phyloP scores from a whole-genome alignment of 2,329 filamentous ascomycete species.

The Bipolaris oryzae region DNA sequence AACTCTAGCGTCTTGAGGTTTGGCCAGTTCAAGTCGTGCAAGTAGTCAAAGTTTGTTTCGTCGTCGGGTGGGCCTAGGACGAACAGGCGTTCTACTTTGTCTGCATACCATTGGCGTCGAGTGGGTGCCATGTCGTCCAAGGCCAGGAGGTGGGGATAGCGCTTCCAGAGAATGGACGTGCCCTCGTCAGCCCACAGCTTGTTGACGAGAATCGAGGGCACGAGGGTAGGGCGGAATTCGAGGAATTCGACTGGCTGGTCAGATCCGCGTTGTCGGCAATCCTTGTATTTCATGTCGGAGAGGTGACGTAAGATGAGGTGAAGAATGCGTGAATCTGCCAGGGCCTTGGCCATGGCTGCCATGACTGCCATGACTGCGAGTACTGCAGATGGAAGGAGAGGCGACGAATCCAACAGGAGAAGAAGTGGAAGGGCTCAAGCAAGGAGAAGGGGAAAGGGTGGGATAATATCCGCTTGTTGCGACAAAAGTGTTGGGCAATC shows the following conservation, averaged over 20 bases:
- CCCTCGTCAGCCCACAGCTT: constrained; percentile 43
- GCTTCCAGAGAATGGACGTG: constrained; percentile 40
- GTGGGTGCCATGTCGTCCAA: constrained; percentile 28
- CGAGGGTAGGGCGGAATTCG: constrained; percentile 42
- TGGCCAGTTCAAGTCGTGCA: constrained; percentile 38
- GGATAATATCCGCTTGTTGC: constrained; percentile 2
- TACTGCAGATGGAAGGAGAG: constrained; percentile 12
- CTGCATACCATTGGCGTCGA: constrained; percentile 40
- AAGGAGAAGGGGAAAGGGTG: constrained; percentile 2
- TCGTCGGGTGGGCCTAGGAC: constrained; percentile 24
- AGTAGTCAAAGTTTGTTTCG: constrained; percentile 27
- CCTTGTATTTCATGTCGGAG: constrained; percentile 41
- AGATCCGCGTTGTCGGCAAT: constrained; percentile 38
- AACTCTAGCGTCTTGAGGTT: constrained; percentile 37
- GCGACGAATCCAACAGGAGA: constrained; percentile 4
- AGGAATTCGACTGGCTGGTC: constrained; percentile 43
- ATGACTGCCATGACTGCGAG: constrained; percentile 36
- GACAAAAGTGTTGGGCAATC: constrained; percentile 11
- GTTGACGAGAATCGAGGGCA: constrained; percentile 41
- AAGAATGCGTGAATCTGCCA: constrained; percentile 35
- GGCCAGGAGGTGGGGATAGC: constrained; percentile 39
- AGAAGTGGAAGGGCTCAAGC: constrained; percentile 3
- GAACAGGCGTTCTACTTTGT: constrained; percentile 39
- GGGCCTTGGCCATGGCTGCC: constrained; percentile 27
- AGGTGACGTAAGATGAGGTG: constrained; percentile 35